Evolutionary conservation across 257 asterid genomes (phyloP).

Genomic region (Capsicum rhomboideum): DNA sequence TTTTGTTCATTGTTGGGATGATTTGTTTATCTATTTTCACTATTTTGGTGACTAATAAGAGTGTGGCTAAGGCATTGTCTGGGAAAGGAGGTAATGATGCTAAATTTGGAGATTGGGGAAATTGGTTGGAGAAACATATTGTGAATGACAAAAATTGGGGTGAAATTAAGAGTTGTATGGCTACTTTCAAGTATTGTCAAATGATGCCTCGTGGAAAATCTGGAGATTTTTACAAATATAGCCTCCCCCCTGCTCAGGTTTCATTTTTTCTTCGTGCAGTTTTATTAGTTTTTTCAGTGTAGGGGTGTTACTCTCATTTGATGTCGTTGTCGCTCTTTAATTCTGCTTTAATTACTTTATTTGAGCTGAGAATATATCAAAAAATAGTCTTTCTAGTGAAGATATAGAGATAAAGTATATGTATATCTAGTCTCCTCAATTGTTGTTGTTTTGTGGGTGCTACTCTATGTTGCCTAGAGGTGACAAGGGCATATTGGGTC

Average conservation of each 20-base stretch:
- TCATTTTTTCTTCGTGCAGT: not conserved
- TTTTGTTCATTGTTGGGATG: constrained; percentile 37
- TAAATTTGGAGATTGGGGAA: constrained; percentile 50
- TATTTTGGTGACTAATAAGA: constrained; percentile 44
- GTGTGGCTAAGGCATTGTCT: constrained; percentile 42
- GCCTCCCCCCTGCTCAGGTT: not conserved
- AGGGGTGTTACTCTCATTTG: no score
- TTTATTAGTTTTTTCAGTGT: not conserved
- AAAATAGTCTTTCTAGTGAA: no score
- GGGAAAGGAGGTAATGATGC: constrained; percentile 28
- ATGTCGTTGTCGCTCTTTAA: no score
- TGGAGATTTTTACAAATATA: constrained; percentile 13
- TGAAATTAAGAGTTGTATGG: constrained; percentile 59
- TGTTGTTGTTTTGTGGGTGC: no score
- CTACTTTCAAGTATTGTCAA: constrained; percentile 26
- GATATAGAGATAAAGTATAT: no score
- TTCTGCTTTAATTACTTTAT: no score
- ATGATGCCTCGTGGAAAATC: constrained; percentile 5
- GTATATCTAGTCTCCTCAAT: no score
- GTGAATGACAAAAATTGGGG: constrained; percentile 47
- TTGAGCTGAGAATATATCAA: no score
- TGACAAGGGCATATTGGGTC: no score
- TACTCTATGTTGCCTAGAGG: no score
- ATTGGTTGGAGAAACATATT: constrained; percentile 63
- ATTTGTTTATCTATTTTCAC: constrained; percentile 38